phyloP scores from a whole-genome alignment of 2,329 filamentous ascomycete species.

The Hymenoscyphus infarciens region DNA sequence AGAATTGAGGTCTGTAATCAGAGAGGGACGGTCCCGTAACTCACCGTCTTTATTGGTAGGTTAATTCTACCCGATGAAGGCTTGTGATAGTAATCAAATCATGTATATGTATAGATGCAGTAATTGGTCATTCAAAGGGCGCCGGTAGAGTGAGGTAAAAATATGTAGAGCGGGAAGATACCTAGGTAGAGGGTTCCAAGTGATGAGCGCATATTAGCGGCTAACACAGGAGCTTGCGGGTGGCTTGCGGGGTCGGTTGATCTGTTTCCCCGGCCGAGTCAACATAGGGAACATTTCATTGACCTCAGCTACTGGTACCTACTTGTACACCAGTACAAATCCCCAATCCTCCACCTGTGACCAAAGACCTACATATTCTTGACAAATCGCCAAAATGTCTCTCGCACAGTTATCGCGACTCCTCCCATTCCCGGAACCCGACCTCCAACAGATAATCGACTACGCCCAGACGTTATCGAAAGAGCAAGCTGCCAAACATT shows the following conservation, averaged over 20 bases:
- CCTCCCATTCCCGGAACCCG: slow-evolving; percentile 79
- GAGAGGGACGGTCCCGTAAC: background rate
- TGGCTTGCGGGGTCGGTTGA: no score
- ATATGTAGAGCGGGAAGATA: no score
- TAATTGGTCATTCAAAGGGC: background rate
- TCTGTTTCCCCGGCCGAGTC: no score
- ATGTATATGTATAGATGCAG: background rate
- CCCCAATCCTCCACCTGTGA: background rate
- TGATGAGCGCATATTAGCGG: background rate
- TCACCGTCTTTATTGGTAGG: no score
- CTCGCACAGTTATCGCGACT: slow-evolving; percentile 72
- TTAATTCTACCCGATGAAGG: background rate
- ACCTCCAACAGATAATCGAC: slow-evolving; percentile 77
- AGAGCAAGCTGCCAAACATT: slow-evolving; percentile 74
- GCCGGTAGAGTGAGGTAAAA: background rate
- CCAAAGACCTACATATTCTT: background rate
- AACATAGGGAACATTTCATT: background rate
- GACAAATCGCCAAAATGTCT: slow-evolving; percentile 34
- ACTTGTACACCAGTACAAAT: no score
- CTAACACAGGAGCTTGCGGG: no score
- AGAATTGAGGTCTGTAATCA: background rate
- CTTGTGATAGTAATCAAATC: background rate
- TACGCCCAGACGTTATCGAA: slow-evolving; percentile 77
- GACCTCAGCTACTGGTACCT: no score
- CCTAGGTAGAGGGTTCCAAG: no score